Base-by-base conservation (phyloP, 148 eudicot species). In the Heliosperma pusillum region DNA sequence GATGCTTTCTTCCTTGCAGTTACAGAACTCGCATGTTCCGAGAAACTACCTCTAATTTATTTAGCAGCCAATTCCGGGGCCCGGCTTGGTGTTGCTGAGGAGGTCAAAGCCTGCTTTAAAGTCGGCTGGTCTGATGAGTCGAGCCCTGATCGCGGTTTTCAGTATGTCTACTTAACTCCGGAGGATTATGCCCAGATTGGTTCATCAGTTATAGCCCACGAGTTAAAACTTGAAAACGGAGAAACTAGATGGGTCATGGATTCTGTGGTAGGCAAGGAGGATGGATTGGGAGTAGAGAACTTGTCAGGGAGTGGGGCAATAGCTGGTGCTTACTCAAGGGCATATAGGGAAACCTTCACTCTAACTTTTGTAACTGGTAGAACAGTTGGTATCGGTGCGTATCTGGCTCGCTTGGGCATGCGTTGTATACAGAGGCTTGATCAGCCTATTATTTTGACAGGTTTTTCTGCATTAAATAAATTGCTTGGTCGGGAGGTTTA, bases 271-370 rank as follows among this genome's bases (percentile, higher is more conserved):
- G 99, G 99, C 22, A 92, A 92, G 72, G 97, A 96, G 59, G 97
- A 92, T 63, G 99, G 99, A 24, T 79, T 96, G 22, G 99, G 99
- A 74, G 99, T 92, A 12, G 99, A 96, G 82, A 96, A 89, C 77
- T 81, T 96, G 72, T 89, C 91, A 0, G 99, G 99, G 16, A 96
- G 99, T 81, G 99, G 99, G 71, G 99, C 99, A n/a, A 96, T 96
- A 80, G 99, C 99, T 3, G 81, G 97, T 81, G 97, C 97, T 3
- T 96, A 89, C 83, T 92, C 99, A 58, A 86, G 88, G 85, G 99
- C 99, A 42, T 96, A 96, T 71, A 85, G 82, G 61, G 99, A 96
- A 83, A 96, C 95, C 21, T 96, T 96, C 78, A 96, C 99, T 44
- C 79, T 96, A 74, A 96, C 99, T 17, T 96, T 89, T 71, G 99